Base-by-base conservation (phyloP, 257 asterid genomes). In the Galeopsis tetrahit region DNA sequence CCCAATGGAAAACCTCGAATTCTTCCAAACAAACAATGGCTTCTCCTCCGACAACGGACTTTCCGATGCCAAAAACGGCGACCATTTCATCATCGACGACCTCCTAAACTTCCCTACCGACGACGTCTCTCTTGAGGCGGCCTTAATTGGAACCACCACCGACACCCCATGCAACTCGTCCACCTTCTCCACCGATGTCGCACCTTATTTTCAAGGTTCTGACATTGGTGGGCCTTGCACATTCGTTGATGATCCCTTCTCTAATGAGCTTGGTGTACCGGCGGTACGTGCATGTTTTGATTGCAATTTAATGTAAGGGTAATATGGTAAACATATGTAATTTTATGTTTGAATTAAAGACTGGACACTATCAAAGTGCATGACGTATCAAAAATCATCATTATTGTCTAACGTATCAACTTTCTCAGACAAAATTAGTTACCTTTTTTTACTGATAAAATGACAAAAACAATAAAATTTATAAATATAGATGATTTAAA, bases 81-180 rank as follows among this genome's bases (percentile, higher is more conserved):
- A 87, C 76, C 82, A 90, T 73, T 93, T 93, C 74, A 7, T 80
- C 79, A 70, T 93, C 38, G 98, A 93, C 1, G 98, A 93, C 82
- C 97, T 92, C 75, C 77, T 93, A 1, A 84, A 90, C 84, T 83
- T 79, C 79, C 95, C 98, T 5, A 87, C 81, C 59, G 95, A 90
- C 9, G 98, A 44, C 1, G 81, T 40, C 2, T 74, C 52, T 2
- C 32, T 80, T 9, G 84, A 80, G 40, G 75, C 76, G 6, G 74
- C 75, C 1, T 42, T 44, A 8, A 63, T 79, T 8, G 69, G 70
- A 63, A 36, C 73, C 42, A 46, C 69, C 4, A 73, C 77, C 2
- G 92, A 85, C 56, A 77, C 60, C 46, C 81, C 94, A 0, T 84
- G 89, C 82, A 86, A 89, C 83, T 89, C 96, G 9, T 49, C 28